Evolutionary conservation across 2,329 filamentous ascomycete genomes (phyloP).

Genomic region (Leptographium procerum): DNA sequence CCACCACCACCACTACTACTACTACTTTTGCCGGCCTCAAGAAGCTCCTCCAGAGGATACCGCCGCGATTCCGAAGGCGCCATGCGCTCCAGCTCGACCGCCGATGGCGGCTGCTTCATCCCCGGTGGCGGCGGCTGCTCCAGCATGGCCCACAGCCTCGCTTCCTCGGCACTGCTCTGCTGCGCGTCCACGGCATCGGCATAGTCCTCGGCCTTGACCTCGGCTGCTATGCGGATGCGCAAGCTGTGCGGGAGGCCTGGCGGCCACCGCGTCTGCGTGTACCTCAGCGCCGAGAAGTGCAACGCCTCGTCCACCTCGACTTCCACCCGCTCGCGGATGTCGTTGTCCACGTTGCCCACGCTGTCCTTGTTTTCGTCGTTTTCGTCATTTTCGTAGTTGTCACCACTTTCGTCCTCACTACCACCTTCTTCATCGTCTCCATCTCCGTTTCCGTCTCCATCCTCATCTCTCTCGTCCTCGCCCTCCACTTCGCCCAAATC

Average conservation of each 20-base stretch:
- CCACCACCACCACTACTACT: too few species aligned
- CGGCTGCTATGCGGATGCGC: slow-evolving; percentile 25
- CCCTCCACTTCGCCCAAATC: not conserved
- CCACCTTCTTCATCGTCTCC: not conserved
- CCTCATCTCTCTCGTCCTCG: not conserved
- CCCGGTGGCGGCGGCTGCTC: slow-evolving; percentile 24
- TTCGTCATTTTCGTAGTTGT: not conserved
- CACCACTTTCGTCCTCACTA: not conserved
- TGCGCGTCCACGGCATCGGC: slow-evolving; percentile 31
- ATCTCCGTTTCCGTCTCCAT: not conserved
- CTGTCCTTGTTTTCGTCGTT: not conserved
- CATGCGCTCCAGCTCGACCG: too few species aligned
- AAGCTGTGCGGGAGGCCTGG: slow-evolving; percentile 19
- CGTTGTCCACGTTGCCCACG: not conserved
- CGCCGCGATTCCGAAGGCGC: not conserved
- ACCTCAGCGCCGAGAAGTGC: slow-evolving; percentile 26
- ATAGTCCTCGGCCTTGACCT: slow-evolving; percentile 30
- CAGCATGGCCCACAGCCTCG: slow-evolving; percentile 33
- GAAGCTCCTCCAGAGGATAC: slow-evolving; percentile 23
- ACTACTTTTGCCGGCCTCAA: slow-evolving; percentile 20
- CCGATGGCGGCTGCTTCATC: slow-evolving; percentile 9
- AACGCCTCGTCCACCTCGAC: slow-evolving; percentile 32
- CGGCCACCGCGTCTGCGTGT: slow-evolving; percentile 21
- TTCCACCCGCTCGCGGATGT: slow-evolving; percentile 1
- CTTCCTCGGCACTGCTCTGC: slow-evolving; percentile 29